Base-by-base conservation (phyloP, 768 basidiomycete species). In the Tylopilus balloui region DNA sequence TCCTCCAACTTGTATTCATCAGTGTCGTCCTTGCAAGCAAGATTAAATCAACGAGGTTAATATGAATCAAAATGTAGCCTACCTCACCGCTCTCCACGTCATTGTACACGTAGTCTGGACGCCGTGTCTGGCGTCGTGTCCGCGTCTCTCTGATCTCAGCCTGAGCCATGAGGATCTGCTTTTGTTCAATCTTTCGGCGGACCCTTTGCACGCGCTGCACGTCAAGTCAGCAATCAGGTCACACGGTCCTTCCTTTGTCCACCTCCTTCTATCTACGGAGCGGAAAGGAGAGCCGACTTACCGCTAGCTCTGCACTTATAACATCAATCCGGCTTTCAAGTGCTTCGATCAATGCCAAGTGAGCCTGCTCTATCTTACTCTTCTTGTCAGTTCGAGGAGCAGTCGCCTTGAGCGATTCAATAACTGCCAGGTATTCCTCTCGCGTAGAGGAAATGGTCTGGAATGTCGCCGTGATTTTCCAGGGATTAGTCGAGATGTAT, bases 401-500 rank as follows among this genome's bases (percentile, higher is more conserved):
- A 12, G 63, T 65, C 19, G 60, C 65, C 61, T 85, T 86, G 56
- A 92, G 64, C 41, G 74, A 71, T 54, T 82, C 81, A 48, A 91
- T 74, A 37, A 80, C 63, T 6, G 70, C 72, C n/a, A 81, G 47
- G 59, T 91, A 92, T 62, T 92, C 88, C 42, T 83, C 83, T 38
- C 77, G 76, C 13, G 86, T 84, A 4, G 86, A 84, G 13, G 86
- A 79, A 45, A 86, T 68, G 11, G 83, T 75, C 57, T 83, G 76
- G 60, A 92, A 87, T 14, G 84, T 84, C 27, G 88, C 83, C 9
- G 83, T 80, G 36, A 84, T 83, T 71, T 92, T 93, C 89, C 88
- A 93, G 19, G 91, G 91, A 67, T 93, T 93, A 13, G 86, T 88
- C 28, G 90, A 92, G 32, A 78, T 71, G 61, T 89, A 93, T 45